Conservation (phyloP, 2,329 filamentous ascomycete genomes). For the Neocucurbitaria cava region DNA sequence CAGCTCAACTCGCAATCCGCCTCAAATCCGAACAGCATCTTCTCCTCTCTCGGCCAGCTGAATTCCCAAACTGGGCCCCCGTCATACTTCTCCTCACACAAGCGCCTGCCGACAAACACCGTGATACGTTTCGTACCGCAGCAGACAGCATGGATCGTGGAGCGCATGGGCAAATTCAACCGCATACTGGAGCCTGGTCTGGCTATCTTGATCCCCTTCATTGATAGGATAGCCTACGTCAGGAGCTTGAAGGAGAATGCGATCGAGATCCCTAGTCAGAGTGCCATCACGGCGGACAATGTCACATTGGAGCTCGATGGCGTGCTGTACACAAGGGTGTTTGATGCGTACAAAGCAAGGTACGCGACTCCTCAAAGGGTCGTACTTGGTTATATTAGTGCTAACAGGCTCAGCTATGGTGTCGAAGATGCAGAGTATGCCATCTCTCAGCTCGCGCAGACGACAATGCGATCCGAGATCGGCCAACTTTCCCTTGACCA, state of each 20-base stretch:
- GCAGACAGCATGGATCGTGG: conserved; percentile 98
- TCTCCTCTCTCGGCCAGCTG: conserved; percentile 34
- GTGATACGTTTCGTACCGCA: conserved; percentile 97
- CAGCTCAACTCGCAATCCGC: conserved; percentile 39
- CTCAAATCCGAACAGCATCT: conserved; percentile 35
- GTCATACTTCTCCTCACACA: conserved; percentile 77
- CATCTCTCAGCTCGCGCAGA: conserved; percentile 96
- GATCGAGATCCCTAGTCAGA: conserved; percentile 96
- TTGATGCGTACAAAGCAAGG: conserved; percentile 98
- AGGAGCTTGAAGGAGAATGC: conserved; percentile 96
- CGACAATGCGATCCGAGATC: conserved; percentile 98
- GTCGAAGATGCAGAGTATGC: conserved; percentile 99
- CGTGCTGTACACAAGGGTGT: conserved; percentile 92
- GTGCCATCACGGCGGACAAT: conserved; percentile 97
- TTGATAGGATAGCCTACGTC: conserved; percentile 97
- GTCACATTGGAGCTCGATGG: conserved; percentile 96
- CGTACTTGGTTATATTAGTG: not conserved
- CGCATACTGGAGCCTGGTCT: conserved; percentile 91
- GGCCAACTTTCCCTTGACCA: conserved; percentile 96
- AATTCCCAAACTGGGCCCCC: conserved; percentile 57
- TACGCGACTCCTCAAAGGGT: conserved; percentile 51
- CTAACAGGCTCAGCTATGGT: conserved; percentile 72
- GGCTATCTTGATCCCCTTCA: conserved; percentile 84
- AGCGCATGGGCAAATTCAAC: conserved; percentile 98
- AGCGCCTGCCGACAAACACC: conserved; percentile 85